Base-by-base conservation (phyloP, 208 protist species). In the Acanthamoeba comandoni region DNA sequence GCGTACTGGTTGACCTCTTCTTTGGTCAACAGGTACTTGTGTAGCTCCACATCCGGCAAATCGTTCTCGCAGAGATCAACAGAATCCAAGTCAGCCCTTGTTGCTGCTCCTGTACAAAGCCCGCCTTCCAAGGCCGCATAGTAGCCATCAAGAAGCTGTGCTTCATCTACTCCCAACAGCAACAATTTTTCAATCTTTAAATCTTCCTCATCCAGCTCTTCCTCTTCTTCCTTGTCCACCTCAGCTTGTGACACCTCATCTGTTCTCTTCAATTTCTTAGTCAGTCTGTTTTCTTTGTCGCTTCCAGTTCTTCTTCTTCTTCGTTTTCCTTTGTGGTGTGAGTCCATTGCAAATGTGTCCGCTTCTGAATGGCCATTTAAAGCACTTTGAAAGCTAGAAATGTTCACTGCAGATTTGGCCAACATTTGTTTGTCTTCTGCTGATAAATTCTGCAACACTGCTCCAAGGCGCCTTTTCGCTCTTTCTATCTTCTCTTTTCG, bases 151-250 rank as follows among this genome's bases (percentile, higher is more conserved):
- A 80, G 39, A 17, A 80, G 52, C 11, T 22, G 7, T 12, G 2
- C 19, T 55, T 80, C 71, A 31, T 29, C 35, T 24, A 80, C 71
- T 24, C 71, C 71, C 2, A 29, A 12, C 19, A 80, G n/a, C 7
- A 80, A 52, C n/a, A 43, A 80, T 2, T 31, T 43, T 24, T 80
- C 71, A 12, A 80, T 80, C 71, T 80, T 80, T 43, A n/a, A 9
- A 43, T 80, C 71, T 52, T 80, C 71, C 15, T 80, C 71, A 43
- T 80, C 71, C 11, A 80, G 43, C 43, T 80, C 48, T 31, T 49
- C 9, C 0, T 70, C 17, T 35, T 24, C 62, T 19, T 73, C 65
- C 65, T n/a, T 73, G 35, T 43, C 35, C 5, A 5, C 5, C 35
- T 43, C 35, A 43, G 5, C 35, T 43, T 43, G 35, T 43, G 35